Evolutionary conservation across 495 filamentous ascomycete species (phyloP).

Genomic region (Lasiosphaeria hispida): DNA sequence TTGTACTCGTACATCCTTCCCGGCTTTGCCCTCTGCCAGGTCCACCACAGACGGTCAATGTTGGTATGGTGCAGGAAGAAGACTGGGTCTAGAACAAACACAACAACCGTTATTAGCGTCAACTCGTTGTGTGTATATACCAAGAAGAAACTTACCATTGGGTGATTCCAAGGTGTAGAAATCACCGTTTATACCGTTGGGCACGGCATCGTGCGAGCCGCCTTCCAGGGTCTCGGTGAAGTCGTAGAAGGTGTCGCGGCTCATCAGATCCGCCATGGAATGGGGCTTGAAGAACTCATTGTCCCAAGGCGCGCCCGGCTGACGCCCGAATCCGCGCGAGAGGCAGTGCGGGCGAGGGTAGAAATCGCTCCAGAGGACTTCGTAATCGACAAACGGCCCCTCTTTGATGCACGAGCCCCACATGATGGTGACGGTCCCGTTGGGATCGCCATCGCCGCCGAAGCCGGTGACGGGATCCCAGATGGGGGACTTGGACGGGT

Average conservation of each 20-base stretch:
- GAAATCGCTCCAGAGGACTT: not conserved
- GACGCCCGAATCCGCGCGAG: too few species aligned
- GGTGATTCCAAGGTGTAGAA: too few species aligned
- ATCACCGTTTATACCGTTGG: too few species aligned
- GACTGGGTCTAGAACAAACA: slow-evolving; percentile 4
- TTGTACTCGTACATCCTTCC: too few species aligned
- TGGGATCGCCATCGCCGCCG: slow-evolving; percentile 4
- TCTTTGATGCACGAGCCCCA: slow-evolving; percentile 1
- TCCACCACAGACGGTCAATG: slow-evolving; percentile 8
- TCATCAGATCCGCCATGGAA: too few species aligned
- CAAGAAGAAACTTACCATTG: not conserved
- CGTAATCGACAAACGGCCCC: not conserved
- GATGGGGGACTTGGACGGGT: not conserved
- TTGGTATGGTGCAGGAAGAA: slow-evolving; percentile 6
- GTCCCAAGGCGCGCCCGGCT: too few species aligned
- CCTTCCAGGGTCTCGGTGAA: too few species aligned
- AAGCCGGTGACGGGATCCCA: slow-evolving; percentile 10
- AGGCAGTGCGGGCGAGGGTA: too few species aligned
- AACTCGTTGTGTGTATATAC: not conserved
- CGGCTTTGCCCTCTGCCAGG: too few species aligned
- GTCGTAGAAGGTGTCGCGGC: too few species aligned
- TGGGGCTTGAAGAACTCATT: too few species aligned
- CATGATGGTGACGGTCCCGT: not conserved
- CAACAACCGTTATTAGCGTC: not conserved
- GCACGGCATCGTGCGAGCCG: too few species aligned